Conservation (phyloP, 225 moss, liverwort and hornwort genomes). For the Sphagnum contortum region DNA sequence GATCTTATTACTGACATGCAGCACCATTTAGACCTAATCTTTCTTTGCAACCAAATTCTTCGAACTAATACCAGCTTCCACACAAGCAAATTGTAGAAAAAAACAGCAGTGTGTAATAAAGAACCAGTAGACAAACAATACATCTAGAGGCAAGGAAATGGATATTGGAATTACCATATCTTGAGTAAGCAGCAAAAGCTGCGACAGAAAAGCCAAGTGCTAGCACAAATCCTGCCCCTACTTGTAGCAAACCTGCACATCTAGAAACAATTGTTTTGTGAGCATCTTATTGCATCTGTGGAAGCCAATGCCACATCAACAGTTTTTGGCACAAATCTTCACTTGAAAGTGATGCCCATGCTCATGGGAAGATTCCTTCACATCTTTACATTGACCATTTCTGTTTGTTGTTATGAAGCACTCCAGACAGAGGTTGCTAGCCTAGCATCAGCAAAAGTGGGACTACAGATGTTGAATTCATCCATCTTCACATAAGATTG, state of each 20-base stretch:
- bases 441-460: no score
- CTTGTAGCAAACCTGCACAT: conserved; percentile 28
- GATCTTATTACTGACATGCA: neutral
- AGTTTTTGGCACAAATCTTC: neutral
- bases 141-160: neutral
- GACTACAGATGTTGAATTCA: neutral
- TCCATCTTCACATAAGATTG: neutral
- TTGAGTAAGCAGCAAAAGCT: conserved; percentile 32
- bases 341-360: neutral
- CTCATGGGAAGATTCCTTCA: neutral
- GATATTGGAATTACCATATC: conserved; percentile 22
- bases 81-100: neutral
- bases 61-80: no score
- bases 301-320: neutral
- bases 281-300: no score
- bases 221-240: conserved; percentile 35
- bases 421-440: no score
- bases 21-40: neutral
- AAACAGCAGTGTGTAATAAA: neutral
- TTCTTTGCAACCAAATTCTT: neutral
- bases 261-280: neutral
- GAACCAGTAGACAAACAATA: neutral
- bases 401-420: no score
- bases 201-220: conserved; percentile 35
- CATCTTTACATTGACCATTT: no score